Evolutionary conservation across 2,329 filamentous ascomycete genomes (phyloP).

Genomic region (Tolypocladium ovalisporum): DNA sequence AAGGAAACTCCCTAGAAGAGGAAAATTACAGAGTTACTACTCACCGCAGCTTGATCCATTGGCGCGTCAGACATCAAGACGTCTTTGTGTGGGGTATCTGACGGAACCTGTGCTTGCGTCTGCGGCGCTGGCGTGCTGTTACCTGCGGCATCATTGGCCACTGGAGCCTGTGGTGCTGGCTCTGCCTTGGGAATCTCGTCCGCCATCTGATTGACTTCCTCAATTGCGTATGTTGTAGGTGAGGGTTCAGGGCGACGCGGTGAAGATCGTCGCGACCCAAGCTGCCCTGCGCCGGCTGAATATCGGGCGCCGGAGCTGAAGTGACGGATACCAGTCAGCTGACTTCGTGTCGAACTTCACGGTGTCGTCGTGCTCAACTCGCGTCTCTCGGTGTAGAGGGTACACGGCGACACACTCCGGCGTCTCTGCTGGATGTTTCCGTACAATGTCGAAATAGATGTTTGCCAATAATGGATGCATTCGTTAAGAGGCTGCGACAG

Average conservation of each 20-base stretch:
- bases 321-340: constrained; percentile 19
- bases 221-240: background rate
- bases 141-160: constrained; percentile 10
- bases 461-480: constrained; percentile 24
- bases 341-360: constrained; percentile 22
- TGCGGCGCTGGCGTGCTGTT: constrained; percentile 9
- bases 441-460: constrained; percentile 3
- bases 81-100: constrained; percentile 22
- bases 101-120: constrained; percentile 2
- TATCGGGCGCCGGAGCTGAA: background rate
- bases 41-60: constrained; percentile 28
- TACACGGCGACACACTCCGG: background rate
- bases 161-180: constrained; percentile 8
- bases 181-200: constrained; percentile 15
- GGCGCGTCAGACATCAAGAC: constrained; percentile 32
- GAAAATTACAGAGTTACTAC: background rate
- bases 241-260: background rate
- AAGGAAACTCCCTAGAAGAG: background rate
- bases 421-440: background rate
- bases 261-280: background rate
- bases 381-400: constrained; percentile 1
- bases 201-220: constrained; percentile 12
- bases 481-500: constrained; percentile 19
- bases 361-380: background rate
- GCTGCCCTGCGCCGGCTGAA: constrained; percentile 2